Percentiles rank a stretch among this genome's conserved stretches.
phyloP scores from a whole-genome alignment of 257 asterid species.

The Fraxinus quadrangulata region DNA sequence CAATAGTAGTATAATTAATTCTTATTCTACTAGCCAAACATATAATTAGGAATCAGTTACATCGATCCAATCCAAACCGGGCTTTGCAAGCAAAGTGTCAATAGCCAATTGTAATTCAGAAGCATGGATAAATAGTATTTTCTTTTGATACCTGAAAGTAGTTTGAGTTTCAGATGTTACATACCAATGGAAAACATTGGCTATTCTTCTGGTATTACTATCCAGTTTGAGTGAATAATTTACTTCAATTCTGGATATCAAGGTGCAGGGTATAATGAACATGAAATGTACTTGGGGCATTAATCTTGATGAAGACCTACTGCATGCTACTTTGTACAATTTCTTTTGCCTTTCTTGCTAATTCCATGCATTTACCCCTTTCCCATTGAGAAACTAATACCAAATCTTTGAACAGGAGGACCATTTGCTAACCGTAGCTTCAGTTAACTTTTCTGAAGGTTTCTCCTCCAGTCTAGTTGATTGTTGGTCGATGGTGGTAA shows the following conservation, averaged over 20 bases:
- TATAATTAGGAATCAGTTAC: neutral
- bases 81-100: neutral
- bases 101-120: neutral
- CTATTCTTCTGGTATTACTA: neutral
- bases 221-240: neutral
- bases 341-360: neutral
- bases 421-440: constrained; percentile 59
- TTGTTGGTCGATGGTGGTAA: constrained; percentile 72
- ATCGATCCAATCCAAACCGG: neutral
- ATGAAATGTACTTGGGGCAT: neutral
- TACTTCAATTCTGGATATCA: constrained; percentile 11
- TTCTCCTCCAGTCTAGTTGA: constrained; percentile 59
- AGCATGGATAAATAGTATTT: neutral
- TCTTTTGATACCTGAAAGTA: neutral
- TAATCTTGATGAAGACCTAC: neutral
- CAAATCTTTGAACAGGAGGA: constrained; percentile 56
- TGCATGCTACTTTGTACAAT: neutral
- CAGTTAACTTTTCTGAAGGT: constrained; percentile 67
- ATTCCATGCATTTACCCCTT: constrained; percentile 4
- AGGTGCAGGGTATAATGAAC: constrained; percentile 12
- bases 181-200: neutral
- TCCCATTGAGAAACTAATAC: neutral
- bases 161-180: constrained; percentile 3
- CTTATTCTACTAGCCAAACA: neutral
- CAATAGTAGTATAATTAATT: neutral